Evolutionary conservation across 1,139 yeast species (phyloP), one percentile per base, ranked within the genome.

Genomic region (Pichia sp.): DNA sequence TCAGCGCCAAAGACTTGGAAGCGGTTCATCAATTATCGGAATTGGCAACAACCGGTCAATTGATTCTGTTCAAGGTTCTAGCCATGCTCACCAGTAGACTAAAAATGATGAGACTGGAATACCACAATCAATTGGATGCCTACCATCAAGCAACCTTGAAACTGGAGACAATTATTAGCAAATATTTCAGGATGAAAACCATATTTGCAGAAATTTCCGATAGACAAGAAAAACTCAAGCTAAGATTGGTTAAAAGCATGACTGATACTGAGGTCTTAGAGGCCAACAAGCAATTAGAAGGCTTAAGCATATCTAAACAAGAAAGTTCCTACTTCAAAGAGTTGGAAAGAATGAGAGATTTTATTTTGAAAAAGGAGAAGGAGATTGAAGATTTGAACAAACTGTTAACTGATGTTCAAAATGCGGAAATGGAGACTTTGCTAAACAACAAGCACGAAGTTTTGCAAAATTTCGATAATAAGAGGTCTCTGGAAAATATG

Each of bases 271-370:
- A 49, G 16, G n/a, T 42, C 4, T 29, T 55, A 4, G 44, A 48
- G 10, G 27, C 45, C 4, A 44, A 44, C 10, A 38, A 40, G n/a
- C 36, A 45, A 26, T 44, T 43, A 34, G 33, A 43, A n/a, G 42
- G 48, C 33, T 16, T 48, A 2, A 43, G 50, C 6, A 45, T 59
- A n/a, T 55, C 62, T 1, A 52, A 47, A 35, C 56, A 54, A 29
- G 64, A 61, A 43, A 49, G 44, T 16, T 39, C 43, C 1, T 57
- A 51, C 40, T 44, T 49, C 43, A 51, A 45, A 29, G 60, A 57
- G 40, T 44, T 61, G 41, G 54, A 57, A 38, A 37, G 46, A n/a
- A 36, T 58, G 27, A 45, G 49, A 23, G 44, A 43, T 4, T 39
- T 47, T 33, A 49, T 52, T 3, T 29, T 45, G 7, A 49, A 47